Evolutionary conservation across 2,329 filamentous ascomycete species (phyloP), one percentile per base, ranked within the genome.

Genomic region (Pyrenophora teres): DNA sequence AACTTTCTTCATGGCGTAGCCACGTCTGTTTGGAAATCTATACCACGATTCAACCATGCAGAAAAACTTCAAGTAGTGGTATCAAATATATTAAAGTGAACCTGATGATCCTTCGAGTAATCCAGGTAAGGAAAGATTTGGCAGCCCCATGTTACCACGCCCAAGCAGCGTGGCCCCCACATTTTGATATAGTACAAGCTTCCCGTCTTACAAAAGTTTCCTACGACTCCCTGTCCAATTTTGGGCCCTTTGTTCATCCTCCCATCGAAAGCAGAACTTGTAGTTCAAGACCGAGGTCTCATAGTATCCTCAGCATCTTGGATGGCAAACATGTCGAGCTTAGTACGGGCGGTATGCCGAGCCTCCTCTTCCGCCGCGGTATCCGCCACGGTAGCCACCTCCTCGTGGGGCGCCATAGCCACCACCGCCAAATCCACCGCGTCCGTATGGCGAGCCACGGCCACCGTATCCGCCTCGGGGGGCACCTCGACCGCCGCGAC

Each of bases 401-500:
- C 76, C 76, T 48, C 75, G 69, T 35, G 75, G 74, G 45, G 71
- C 63, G 23, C 66, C 62, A 27, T 60, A 63, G 27, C 59, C 62
- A 13, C 64, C 81, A 49, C 74, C 81, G 49, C 74, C 61, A 15
- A 50, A 56, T 8, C 62, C 54, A 10, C 56, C 49, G 12, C 56
- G 54, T 18, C 61, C 75, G 45, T 78, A 78, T 55, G 72, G 70
- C 55, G 79, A 83, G 33, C 81, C 82, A 38, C 84, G 84, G 56
- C 81, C 76, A 42, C 81, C 79, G 46, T 71, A 69, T 35, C 73
- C 70, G 30, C 74, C 67, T 18, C 61, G 70, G 60, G 75, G 78
- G 37, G 79, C 78, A 41, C 86, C 80, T 62, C 86, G 76, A 23
- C 82, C 76, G 25, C 83, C 81, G 31, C 86, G 86, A 44, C 90